Evolutionary conservation across 805 yeast genomes (phyloP).

Genomic region (Ogataea allantospora): DNA sequence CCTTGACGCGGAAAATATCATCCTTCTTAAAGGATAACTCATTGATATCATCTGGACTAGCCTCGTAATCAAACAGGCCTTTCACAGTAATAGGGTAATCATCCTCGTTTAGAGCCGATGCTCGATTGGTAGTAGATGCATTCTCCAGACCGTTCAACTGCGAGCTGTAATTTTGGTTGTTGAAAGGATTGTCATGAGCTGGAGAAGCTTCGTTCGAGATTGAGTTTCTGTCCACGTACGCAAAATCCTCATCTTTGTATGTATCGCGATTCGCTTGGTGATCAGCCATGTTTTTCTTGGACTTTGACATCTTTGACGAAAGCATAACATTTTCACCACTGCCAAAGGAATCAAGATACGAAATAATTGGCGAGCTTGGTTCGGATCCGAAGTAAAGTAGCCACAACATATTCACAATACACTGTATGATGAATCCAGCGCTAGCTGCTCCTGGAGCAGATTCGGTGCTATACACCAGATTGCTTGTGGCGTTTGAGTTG

Average conservation of each 20-base stretch:
- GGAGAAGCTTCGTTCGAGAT: conserved; percentile 6
- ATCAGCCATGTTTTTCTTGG: conserved; percentile 7
- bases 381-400: conserved; percentile 87
- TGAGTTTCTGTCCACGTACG: conserved; percentile 8
- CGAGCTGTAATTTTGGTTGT: conserved; percentile 28
- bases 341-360: conserved; percentile 81
- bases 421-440: conserved; percentile 83
- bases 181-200: conserved; percentile 23
- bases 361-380: conserved; percentile 81
- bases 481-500: conserved; percentile 79
- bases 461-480: conserved; percentile 65
- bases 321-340: conserved; percentile 35
- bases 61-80: conserved; percentile 83
- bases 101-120: conserved; percentile 23
- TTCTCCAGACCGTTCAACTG: conserved; percentile 41
- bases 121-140: conserved; percentile 22
- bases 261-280: conserved; percentile 15
- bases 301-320: conserved; percentile 17
- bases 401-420: conserved; percentile 84
- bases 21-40: conserved; percentile 90
- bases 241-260: conserved; percentile 20
- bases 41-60: conserved; percentile 89
- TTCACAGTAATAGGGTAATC: conserved; percentile 81
- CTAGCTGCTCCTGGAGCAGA: conserved; percentile 80
- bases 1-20: conserved; percentile 87